Percentiles rank a stretch among this genome's conserved stretches.
These are phyloP conservation scores for Pseudocercospora vitis DNA, from an alignment of 2,329 filamentous ascomycete genomes.

Conservation along the genomic window DNA sequence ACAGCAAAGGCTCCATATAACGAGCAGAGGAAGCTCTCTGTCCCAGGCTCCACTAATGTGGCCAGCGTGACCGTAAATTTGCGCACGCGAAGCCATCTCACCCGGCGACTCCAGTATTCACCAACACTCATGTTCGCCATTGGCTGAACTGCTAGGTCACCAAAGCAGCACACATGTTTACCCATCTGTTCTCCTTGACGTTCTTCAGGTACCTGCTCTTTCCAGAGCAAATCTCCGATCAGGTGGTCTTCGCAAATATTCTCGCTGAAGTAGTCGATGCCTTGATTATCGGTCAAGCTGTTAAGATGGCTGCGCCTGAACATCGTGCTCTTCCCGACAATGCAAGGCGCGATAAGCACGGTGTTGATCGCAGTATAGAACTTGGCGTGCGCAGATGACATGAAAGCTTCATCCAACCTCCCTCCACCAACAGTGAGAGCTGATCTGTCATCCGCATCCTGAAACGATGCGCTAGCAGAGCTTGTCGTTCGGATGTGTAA, in stretches of 20 bases:
- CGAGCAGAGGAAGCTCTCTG: conserved; percentile 83
- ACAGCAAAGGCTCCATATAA: conserved; percentile 75
- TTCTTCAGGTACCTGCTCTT: conserved; percentile 53
- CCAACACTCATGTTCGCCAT: conserved; percentile 75
- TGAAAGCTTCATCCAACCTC: conserved; percentile 88
- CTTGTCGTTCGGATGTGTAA: conserved; percentile 28
- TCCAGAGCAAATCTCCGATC: conserved; percentile 90
- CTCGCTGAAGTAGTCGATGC: conserved; percentile 88
- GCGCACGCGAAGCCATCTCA: conserved; percentile 86
- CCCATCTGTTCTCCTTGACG: conserved; percentile 51
- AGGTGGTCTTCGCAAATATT: conserved; percentile 98
- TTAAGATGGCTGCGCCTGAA: conserved; percentile 90
- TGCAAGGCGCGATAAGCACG: conserved; percentile 84
- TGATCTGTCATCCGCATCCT: conserved; percentile 26
- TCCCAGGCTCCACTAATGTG: conserved; percentile 88
- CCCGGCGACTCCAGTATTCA: conserved; percentile 76
- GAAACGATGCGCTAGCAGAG: conserved; percentile 28
- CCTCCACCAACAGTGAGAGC: conserved; percentile 61
- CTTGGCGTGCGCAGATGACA: conserved; percentile 90
- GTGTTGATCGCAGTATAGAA: conserved; percentile 98
- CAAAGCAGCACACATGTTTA: conserved; percentile 81
- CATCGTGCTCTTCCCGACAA: conserved; percentile 98
- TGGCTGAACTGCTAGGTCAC: conserved; percentile 87
- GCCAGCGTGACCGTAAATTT: conserved; percentile 92
- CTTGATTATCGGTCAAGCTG: conserved; percentile 63